A percentile compares a stretch with the other conserved stretches of the same genome.
phyloP scores from a whole-genome alignment of 2,329 filamentous ascomycete species.

The Arthroderma sp. region DNA sequence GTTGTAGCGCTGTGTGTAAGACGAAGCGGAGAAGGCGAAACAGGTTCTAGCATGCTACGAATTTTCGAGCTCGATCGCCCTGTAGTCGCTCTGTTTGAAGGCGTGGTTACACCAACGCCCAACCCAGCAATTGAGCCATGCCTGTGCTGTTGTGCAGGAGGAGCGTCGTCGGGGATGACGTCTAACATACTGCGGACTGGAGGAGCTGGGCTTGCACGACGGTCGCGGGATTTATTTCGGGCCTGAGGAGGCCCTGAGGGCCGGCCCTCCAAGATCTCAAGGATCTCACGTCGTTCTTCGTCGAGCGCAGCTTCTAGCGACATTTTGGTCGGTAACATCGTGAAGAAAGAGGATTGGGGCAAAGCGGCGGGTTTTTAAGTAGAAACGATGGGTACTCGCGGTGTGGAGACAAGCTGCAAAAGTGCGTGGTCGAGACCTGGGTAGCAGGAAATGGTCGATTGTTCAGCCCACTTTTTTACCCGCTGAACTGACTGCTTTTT shows the following conservation, averaged over 20 bases:
- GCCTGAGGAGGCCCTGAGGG: slow-evolving; percentile 12
- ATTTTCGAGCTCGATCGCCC: slow-evolving; percentile 8
- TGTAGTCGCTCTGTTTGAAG: slow-evolving; percentile 13
- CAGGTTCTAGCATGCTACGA: slow-evolving; percentile 27
- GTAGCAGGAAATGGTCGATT: background rate
- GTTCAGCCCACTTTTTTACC: background rate
- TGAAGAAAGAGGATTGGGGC: background rate
- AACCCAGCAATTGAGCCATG: slow-evolving; percentile 28
- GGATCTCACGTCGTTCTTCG: slow-evolving; percentile 61
- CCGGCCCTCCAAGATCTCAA: slow-evolving; percentile 51
- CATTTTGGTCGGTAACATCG: slow-evolving; percentile 36
- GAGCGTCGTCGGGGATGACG: slow-evolving; percentile 33
- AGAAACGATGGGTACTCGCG: background rate
- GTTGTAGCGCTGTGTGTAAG: slow-evolving; percentile 20
- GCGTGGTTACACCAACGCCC: slow-evolving; percentile 22
- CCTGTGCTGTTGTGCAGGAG: slow-evolving; percentile 12
- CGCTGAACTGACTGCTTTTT: background rate
- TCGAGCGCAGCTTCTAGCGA: slow-evolving; percentile 65
- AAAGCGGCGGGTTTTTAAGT: background rate
- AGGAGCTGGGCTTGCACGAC: slow-evolving; percentile 46
- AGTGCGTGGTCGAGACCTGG: slow-evolving; percentile 3
- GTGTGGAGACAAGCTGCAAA: slow-evolving; percentile 1
- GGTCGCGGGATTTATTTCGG: slow-evolving; percentile 34
- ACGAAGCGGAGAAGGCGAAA: slow-evolving; percentile 21
- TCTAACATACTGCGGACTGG: slow-evolving; percentile 58